Percentiles rank a stretch among this genome's conserved stretches.
Conservation (phyloP, 2,329 filamentous ascomycete species). For the Magnaporthiopsis rhizophila region DNA sequence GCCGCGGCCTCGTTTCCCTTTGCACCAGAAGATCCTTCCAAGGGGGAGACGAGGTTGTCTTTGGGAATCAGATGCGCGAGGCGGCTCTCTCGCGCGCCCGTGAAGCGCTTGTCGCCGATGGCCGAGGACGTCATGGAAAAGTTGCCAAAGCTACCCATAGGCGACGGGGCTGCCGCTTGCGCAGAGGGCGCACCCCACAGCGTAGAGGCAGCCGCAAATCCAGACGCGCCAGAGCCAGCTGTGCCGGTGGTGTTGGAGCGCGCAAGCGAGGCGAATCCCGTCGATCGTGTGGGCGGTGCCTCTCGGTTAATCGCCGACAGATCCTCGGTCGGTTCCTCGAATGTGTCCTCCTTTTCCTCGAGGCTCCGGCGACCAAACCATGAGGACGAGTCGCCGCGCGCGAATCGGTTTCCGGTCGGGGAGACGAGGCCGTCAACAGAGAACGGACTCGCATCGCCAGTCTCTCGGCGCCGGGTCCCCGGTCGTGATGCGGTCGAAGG, state of each 20-base stretch:
- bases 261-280: constrained; percentile 38
- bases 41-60: constrained; percentile 40
- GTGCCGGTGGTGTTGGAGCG: constrained; percentile 43
- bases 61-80: constrained; percentile 81
- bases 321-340: constrained; percentile 46
- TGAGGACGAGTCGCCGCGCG: constrained; percentile 52
- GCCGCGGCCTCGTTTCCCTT: constrained; percentile 42
- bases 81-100: constrained; percentile 66
- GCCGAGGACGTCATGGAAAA: constrained; percentile 62
- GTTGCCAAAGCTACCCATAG: constrained; percentile 82
- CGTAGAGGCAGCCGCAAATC: constrained; percentile 33
- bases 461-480: constrained; percentile 74
- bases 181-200: constrained; percentile 40
- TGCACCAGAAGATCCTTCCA: constrained; percentile 43
- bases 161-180: constrained; percentile 55
- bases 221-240: constrained; percentile 24
- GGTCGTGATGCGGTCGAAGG: constrained; percentile 65
- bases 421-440: constrained; percentile 47
- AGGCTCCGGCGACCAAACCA: constrained; percentile 48
- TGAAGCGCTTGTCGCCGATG: constrained; percentile 66
- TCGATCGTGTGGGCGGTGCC: constrained; percentile 20
- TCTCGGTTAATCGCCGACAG: constrained; percentile 16
- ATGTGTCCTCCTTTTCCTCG: constrained; percentile 44
- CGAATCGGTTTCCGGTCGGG: constrained; percentile 51
- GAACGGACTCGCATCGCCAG: constrained; percentile 60